phyloP scores from a whole-genome alignment of 179 eudicot species.

The Gypsophila paniculata region DNA sequence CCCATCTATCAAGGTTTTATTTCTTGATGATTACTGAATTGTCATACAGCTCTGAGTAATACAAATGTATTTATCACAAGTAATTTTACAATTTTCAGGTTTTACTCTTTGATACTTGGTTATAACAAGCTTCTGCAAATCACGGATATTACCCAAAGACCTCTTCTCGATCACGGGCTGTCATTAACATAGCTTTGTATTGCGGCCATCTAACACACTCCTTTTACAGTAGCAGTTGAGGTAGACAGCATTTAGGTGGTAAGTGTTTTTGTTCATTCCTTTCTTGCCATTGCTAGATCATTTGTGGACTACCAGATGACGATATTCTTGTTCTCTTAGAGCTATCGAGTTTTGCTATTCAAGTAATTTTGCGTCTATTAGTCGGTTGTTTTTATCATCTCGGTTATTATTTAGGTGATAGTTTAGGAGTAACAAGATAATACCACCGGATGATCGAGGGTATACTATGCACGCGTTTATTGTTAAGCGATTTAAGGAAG shows the following conservation, averaged over 20 bases:
- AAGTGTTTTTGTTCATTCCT: not conserved
- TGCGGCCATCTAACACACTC: not conserved
- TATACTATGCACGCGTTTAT: too few relatives aligned
- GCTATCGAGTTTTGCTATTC: not conserved
- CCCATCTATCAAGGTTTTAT: slow-evolving; percentile 8
- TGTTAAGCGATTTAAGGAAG: too few relatives aligned
- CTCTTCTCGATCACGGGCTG: not conserved
- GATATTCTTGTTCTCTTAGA: not conserved
- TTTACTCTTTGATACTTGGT: not conserved
- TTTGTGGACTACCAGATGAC: not conserved
- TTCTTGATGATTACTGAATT: not conserved
- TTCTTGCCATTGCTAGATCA: not conserved
- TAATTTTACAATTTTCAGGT: slow-evolving; percentile 6
- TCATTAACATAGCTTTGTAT: not conserved
- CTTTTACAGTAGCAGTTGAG: not conserved
- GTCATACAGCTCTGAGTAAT: not conserved
- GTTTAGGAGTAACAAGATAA: too few relatives aligned
- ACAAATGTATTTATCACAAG: not conserved
- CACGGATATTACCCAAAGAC: not conserved
- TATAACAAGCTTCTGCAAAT: not conserved
- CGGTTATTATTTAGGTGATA: not conserved
- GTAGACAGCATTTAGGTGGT: not conserved
- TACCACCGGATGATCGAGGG: too few relatives aligned
- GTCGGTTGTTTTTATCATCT: not conserved
- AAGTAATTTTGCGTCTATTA: too few relatives aligned